Evolutionary conservation across 345 rosid genomes (phyloP).

Genomic region (Aquilaria malaccensis): DNA sequence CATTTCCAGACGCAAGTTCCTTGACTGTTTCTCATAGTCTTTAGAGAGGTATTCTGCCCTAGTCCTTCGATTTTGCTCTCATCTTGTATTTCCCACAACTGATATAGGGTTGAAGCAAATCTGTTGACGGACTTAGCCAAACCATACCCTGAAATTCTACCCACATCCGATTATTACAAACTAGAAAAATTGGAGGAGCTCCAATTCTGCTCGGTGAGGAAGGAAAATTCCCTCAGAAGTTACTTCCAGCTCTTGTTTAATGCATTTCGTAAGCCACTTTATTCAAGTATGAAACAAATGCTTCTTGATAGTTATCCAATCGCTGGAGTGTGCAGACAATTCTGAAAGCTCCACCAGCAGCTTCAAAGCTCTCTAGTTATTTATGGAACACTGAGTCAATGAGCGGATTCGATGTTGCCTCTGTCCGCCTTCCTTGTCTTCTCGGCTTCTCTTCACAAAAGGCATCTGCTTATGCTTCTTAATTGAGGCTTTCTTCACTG

Average conservation of each 20-base stretch:
- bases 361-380: background rate
- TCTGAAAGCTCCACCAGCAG: conserved; percentile 16
- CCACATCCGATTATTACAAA: conserved; percentile 25
- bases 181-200: conserved; percentile 27
- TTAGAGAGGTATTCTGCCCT: conserved; percentile 9
- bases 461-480: too few relatives aligned
- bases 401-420: too few relatives aligned
- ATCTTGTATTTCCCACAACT: conserved; percentile 24
- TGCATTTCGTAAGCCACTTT: conserved; percentile 30
- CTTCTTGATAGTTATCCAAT: conserved; percentile 23
- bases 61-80: conserved; percentile 22
- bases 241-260: conserved; percentile 18
- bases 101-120: conserved; percentile 18
- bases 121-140: conserved; percentile 23
- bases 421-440: too few relatives aligned
- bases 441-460: too few relatives aligned
- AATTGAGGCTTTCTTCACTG: too few relatives aligned
- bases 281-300: conserved; percentile 24
- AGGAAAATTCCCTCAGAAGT: conserved; percentile 6
- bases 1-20: background rate
- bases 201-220: conserved; percentile 16
- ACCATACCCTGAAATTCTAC: conserved; percentile 17
- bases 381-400: too few relatives aligned
- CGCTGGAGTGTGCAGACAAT: conserved; percentile 19
- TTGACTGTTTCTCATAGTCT: conserved; percentile 1